These are phyloP conservation scores for Colletotrichum agaves DNA, from an alignment of 2,329 filamentous ascomycete genomes.

Conservation along the genomic window DNA sequence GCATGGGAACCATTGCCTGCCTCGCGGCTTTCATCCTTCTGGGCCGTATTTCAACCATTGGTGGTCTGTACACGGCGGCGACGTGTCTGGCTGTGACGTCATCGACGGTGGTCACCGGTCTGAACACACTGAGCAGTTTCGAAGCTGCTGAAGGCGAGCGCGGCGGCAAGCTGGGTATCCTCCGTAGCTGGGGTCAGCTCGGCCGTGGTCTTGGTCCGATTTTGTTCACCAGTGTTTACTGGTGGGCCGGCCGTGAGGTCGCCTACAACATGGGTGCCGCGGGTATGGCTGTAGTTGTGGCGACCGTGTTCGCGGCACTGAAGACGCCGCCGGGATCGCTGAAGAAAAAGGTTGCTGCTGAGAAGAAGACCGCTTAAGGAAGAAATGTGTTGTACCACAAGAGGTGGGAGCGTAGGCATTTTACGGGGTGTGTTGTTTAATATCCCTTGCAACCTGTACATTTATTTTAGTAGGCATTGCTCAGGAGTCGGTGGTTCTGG, in stretches of 20 bases:
- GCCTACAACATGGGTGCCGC: conserved; percentile 85
- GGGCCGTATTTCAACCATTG: conserved; percentile 72
- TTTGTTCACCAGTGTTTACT: conserved; percentile 94
- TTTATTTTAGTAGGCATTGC: conserved; percentile 19
- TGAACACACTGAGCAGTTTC: conserved; percentile 92
- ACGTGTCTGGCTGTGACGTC: conserved; percentile 88
- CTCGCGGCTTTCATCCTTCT: conserved; percentile 84
- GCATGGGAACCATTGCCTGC: conserved; percentile 81
- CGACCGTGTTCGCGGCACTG: conserved; percentile 76
- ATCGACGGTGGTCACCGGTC: conserved; percentile 91
- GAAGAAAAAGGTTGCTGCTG: conserved; percentile 38
- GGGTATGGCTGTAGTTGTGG: conserved; percentile 80
- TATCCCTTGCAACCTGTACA: conserved; percentile 9
- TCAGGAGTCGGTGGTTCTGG: conserved; percentile 14
- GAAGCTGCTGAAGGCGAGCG: conserved; percentile 84
- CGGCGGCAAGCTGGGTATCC: conserved; percentile 85
- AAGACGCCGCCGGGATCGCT: conserved; percentile 67
- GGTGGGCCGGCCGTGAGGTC: conserved; percentile 92
- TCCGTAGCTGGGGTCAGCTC: conserved; percentile 85
- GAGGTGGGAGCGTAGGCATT: neutral
- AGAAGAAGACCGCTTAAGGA: conserved; percentile 27
- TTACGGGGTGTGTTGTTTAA: neutral
- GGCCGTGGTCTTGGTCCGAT: conserved; percentile 88
- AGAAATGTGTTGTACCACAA: neutral
- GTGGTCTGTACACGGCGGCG: conserved; percentile 82